Percentiles rank a stretch among this genome's conserved stretches.
These are phyloP conservation scores for Exidia glandulosa DNA, from an alignment of 768 basidiomycete genomes.

Conservation along the genomic window DNA sequence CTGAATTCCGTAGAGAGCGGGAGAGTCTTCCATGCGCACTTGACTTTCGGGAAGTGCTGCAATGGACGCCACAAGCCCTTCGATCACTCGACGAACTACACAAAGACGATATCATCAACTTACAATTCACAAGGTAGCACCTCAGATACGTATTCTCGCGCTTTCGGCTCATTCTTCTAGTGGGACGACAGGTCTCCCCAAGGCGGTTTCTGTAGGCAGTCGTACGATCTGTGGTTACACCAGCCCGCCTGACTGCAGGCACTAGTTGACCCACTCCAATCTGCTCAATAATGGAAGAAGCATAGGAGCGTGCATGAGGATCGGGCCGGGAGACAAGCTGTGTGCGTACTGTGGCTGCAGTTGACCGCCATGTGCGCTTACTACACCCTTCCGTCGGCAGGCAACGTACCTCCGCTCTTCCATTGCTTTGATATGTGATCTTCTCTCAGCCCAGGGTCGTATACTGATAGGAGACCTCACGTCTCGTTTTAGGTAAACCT, in stretches of 20 bases:
- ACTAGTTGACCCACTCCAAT: constrained; percentile 65
- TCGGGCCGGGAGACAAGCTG: constrained; percentile 53
- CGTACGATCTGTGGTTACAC: not conserved
- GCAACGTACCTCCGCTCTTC: constrained; percentile 76
- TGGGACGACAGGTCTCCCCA: constrained; percentile 71
- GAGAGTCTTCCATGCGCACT: constrained; percentile 38
- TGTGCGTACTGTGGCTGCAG: constrained; percentile 32
- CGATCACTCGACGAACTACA: constrained; percentile 4
- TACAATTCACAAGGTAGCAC: constrained; percentile 76
- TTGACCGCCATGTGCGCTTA: not conserved
- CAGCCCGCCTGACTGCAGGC: not conserved
- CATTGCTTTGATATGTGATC: constrained; percentile 81
- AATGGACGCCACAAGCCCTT: constrained; percentile 30
- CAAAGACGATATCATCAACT: constrained; percentile 64
- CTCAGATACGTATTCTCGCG: not conserved
- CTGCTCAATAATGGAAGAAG: constrained; percentile 67
- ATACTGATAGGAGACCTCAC: constrained; percentile 1
- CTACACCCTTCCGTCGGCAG: constrained; percentile 22
- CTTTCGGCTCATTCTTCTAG: constrained; percentile 23
- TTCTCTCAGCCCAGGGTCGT: not conserved
- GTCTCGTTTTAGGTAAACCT: constrained; percentile 9
- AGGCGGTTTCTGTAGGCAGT: constrained; percentile 64
- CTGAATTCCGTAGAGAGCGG: constrained; percentile 28
- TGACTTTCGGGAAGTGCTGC: constrained; percentile 61
- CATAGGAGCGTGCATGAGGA: constrained; percentile 60